Evolutionary conservation across 73 alveolate species (phyloP).

Genomic region (Tetrahymena malaccensis): DNA sequence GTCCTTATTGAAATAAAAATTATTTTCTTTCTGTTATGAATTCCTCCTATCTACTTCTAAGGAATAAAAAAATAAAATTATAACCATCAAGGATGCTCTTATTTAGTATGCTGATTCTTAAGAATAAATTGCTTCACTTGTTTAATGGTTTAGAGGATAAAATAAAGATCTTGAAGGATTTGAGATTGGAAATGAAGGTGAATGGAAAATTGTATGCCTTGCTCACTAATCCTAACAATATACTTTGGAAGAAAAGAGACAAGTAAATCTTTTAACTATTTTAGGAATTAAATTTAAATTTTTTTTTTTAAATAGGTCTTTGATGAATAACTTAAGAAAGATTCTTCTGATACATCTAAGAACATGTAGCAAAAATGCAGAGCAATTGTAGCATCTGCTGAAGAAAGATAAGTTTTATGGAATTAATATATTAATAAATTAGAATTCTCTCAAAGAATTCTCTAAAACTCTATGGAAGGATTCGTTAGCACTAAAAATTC

Average conservation of each 20-base stretch:
- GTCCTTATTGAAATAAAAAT: background rate
- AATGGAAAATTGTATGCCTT: slow-evolving; percentile 29
- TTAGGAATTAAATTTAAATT: background rate
- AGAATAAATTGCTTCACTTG: slow-evolving; percentile 1
- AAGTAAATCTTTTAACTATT: background rate
- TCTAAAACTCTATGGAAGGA: slow-evolving; percentile 27
- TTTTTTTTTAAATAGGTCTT: background rate
- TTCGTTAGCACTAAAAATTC: slow-evolving; percentile 8
- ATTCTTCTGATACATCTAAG: slow-evolving; percentile 22
- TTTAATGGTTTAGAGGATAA: slow-evolving; percentile 7
- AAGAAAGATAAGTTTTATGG: slow-evolving; percentile 26
- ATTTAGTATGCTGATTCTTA: slow-evolving; percentile 2
- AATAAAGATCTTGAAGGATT: background rate
- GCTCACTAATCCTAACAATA: background rate
- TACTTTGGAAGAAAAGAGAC: background rate
- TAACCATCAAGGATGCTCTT: background rate
- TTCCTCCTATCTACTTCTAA: background rate
- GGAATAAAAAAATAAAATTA: background rate
- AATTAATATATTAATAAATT: background rate
- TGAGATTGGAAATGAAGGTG: slow-evolving; percentile 5
- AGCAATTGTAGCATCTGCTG: slow-evolving; percentile 5
- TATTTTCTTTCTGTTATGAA: background rate
- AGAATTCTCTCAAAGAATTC: slow-evolving; percentile 11
- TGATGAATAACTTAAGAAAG: background rate
- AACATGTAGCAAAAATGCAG: slow-evolving; percentile 6